Evolutionary conservation across 108 stramenopile genomes (phyloP).

Genomic region (Cyclotella sp.): DNA sequence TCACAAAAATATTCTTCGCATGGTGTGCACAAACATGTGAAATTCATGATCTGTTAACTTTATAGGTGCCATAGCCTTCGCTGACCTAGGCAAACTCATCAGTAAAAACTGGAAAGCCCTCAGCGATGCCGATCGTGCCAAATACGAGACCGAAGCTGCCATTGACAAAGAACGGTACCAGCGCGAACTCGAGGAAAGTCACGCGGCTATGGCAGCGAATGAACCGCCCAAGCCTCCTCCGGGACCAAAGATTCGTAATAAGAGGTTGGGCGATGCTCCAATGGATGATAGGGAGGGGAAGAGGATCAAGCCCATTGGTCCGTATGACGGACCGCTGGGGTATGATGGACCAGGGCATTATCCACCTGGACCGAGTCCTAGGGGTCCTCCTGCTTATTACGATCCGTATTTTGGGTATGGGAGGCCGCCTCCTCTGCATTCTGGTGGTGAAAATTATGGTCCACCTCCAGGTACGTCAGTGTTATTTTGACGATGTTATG

Average conservation of each 20-base stretch:
- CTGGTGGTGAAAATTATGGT: neutral
- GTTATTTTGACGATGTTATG: neutral
- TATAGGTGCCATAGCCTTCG: conserved; percentile 60
- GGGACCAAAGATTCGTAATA: neutral
- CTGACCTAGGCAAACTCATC: conserved; percentile 67
- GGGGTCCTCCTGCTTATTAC: conserved; percentile 24
- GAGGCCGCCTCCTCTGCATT: conserved; percentile 1
- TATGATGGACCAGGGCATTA: neutral
- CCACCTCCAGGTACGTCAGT: conserved; percentile 13
- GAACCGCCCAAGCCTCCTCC: neutral
- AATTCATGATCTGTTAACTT: neutral
- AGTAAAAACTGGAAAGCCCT: conserved; percentile 68
- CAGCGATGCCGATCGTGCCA: conserved; percentile 38
- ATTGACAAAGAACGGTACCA: conserved; percentile 58
- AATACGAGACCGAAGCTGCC: conserved; percentile 52
- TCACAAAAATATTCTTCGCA: neutral
- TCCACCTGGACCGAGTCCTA: neutral
- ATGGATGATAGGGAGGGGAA: neutral
- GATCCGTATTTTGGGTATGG: conserved; percentile 20
- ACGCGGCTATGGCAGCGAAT: conserved; percentile 11
- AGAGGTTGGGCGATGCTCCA: conserved; percentile 4
- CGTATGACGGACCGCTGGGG: neutral
- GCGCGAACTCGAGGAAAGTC: conserved; percentile 31
- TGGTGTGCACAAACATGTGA: neutral
- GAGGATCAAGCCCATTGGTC: neutral